Evolutionary conservation across 2,329 filamentous ascomycete genomes (phyloP).

Genomic region (Exserohilum rostratum): DNA sequence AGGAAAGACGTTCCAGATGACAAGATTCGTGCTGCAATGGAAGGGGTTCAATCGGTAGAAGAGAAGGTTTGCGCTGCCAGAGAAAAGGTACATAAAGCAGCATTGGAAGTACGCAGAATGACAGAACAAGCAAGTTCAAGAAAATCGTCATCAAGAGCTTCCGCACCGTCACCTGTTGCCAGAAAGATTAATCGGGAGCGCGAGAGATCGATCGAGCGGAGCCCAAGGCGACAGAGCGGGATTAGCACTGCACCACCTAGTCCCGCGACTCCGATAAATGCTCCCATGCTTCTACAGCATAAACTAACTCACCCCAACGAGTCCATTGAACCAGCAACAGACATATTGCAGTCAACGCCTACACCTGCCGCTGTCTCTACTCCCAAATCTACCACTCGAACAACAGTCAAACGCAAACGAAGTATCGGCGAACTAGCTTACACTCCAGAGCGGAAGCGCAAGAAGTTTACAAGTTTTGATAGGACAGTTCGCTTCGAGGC

Average conservation of each 20-base stretch:
- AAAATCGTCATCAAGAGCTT: not conserved
- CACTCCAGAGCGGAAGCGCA: slow-evolving; percentile 1
- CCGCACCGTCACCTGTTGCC: not conserved
- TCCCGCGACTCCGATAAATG: not conserved
- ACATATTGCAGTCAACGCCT: not conserved
- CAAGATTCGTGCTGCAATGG: not conserved
- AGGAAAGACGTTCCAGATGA: not conserved
- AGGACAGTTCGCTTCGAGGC: not conserved
- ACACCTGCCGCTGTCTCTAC: not conserved
- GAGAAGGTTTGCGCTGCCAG: not conserved
- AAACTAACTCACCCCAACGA: not conserved
- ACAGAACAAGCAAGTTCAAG: not conserved
- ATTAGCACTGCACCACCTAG: slow-evolving; percentile 6
- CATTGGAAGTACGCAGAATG: not conserved
- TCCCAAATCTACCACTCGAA: not conserved
- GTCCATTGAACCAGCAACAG: too few species aligned
- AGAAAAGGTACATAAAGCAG: not conserved
- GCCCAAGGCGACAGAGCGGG: slow-evolving; percentile 12
- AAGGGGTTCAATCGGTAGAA: not conserved
- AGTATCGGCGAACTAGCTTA: not conserved
- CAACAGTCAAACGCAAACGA: slow-evolving; percentile 5
- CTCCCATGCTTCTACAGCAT: not conserved
- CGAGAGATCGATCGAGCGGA: slow-evolving; percentile 1
- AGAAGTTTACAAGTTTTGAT: not conserved
- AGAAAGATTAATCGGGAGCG: slow-evolving; percentile 4